phyloP scores from a whole-genome alignment of 2,329 filamentous ascomycete genomes.

The Xylariaceae sp. region DNA sequence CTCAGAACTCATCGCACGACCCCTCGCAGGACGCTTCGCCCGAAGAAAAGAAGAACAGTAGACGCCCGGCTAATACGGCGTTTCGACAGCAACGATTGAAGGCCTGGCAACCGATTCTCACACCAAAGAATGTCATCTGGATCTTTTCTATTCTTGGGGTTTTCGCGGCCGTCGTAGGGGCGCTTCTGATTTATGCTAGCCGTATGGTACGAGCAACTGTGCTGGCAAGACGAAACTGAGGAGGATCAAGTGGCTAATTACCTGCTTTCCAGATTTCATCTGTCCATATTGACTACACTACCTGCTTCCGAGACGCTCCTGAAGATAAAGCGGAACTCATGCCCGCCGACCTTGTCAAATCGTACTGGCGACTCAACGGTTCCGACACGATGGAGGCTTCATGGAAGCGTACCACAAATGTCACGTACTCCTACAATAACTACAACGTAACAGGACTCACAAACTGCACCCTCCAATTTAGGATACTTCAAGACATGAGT shows the following conservation, averaged over 20 bases:
- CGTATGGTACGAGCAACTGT: slow-evolving; percentile 62
- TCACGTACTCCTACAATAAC: slow-evolving; percentile 44
- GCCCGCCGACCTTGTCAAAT: slow-evolving; percentile 61
- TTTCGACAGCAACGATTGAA: slow-evolving; percentile 97
- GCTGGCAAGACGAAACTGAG: background rate
- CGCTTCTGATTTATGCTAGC: slow-evolving; percentile 84
- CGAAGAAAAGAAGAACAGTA: slow-evolving; percentile 84
- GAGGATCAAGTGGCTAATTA: slow-evolving; percentile 17
- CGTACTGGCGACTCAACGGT: slow-evolving; percentile 69
- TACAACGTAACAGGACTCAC: slow-evolving; percentile 30
- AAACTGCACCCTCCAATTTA: slow-evolving; percentile 78
- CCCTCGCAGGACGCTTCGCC: slow-evolving; percentile 14
- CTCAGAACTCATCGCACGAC: slow-evolving; percentile 19
- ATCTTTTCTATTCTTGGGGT: slow-evolving; percentile 78
- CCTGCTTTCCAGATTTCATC: slow-evolving; percentile 75
- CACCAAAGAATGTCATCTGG: slow-evolving; percentile 74
- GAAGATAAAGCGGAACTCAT: slow-evolving; percentile 50
- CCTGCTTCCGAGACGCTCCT: slow-evolving; percentile 68
- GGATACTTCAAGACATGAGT: slow-evolving; percentile 77
- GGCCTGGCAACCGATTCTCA: slow-evolving; percentile 98
- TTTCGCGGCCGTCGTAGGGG: slow-evolving; percentile 92
- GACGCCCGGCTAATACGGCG: slow-evolving; percentile 92
- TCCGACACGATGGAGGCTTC: slow-evolving; percentile 44
- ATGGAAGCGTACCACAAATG: slow-evolving; percentile 45
- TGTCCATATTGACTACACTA: slow-evolving; percentile 86